Percentiles rank a stretch among this genome's conserved stretches.
Evolutionary conservation across 1,284 basidiomycete species (phyloP).

Genomic region (Cryptococcus deneoformans): DNA sequence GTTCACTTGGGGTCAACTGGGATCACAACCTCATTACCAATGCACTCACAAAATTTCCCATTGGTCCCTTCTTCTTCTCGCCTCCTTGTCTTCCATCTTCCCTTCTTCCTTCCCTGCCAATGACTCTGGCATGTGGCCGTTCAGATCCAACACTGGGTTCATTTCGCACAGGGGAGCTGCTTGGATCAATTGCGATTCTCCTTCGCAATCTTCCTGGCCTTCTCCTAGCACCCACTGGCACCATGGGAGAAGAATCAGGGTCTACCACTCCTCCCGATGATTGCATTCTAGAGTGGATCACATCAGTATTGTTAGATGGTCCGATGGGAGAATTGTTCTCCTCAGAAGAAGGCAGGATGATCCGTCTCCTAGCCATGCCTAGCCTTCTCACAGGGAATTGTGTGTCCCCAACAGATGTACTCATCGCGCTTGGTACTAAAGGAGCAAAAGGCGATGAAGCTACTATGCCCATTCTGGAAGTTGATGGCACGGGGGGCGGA

Average conservation of each 20-base stretch:
- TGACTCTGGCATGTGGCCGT: background rate
- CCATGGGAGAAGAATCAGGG: constrained; percentile 12
- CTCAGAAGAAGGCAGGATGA: constrained; percentile 6
- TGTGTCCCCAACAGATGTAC: constrained; percentile 4
- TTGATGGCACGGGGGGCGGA: constrained; percentile 13
- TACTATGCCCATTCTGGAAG: background rate
- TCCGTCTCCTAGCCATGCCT: constrained; percentile 7
- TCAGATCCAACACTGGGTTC: background rate
- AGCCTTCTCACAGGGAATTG: constrained; percentile 14
- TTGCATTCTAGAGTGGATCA: background rate
- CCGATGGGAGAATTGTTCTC: constrained; percentile 4
- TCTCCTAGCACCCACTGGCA: background rate
- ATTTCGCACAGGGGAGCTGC: background rate
- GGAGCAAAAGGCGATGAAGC: constrained; percentile 1
- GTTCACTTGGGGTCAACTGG: background rate
- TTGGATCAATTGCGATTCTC: background rate
- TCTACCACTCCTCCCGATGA: background rate
- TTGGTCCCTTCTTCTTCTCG: constrained; percentile 9
- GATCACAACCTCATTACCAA: background rate
- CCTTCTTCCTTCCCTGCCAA: background rate
- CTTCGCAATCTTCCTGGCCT: background rate
- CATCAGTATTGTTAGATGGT: background rate
- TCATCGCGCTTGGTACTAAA: background rate
- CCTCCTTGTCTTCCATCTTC: constrained; percentile 2
- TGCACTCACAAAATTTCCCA: constrained; percentile 19